Evolutionary conservation across 2,329 filamentous ascomycete species (phyloP), one percentile per base, ranked within the genome.

Genomic region (Coniochaeta sp.): DNA sequence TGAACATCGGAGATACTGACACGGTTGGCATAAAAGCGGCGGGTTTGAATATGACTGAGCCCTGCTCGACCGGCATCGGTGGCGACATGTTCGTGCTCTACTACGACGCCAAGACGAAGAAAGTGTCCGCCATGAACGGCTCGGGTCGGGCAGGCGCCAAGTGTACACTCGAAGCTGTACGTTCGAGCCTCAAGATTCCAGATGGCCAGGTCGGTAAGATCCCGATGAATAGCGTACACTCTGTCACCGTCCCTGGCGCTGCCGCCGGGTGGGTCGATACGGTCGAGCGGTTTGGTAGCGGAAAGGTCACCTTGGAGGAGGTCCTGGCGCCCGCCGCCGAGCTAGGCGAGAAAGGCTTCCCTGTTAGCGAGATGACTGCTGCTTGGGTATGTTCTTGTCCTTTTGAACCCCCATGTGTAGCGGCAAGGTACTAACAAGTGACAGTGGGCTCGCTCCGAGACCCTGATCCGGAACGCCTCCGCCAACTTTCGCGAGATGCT

Each of bases 81-180:
- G 95, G 95, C 64, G 95, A 99, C 76, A 92, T 96, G 87, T 99
- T 98, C 77, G 93, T 93, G 73, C 84, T 98, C 38, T 97, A 86
- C 80, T 98, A 93, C 78, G 85, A 96, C 71, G 91, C 91, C 47
- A 84, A 88, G 67, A 90, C 88, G 0, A 89, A 89, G 70, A 89
- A 89, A 64, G 88, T 98, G 9, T 88, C 87, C 59, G 90, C 92
- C 11, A 78, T 98, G 73, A 99, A 99, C 73, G 95, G 93, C 22
- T 97, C 93, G 1, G 95, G 95, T n/a, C 87, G 95, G 31, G 85
- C 91, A 3, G 87, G 90, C 5, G 80, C 76, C 58, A 85, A 88
- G 40, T 86, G 78, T 64, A 89, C 87, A 0, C 79, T 96, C 0
- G 87, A 91, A 59, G 81, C 79, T 34, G 81, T 96, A 59, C 84